Conservation (phyloP, 176 grass and related monocot species). For the Puccinellia tenuiflora region DNA sequence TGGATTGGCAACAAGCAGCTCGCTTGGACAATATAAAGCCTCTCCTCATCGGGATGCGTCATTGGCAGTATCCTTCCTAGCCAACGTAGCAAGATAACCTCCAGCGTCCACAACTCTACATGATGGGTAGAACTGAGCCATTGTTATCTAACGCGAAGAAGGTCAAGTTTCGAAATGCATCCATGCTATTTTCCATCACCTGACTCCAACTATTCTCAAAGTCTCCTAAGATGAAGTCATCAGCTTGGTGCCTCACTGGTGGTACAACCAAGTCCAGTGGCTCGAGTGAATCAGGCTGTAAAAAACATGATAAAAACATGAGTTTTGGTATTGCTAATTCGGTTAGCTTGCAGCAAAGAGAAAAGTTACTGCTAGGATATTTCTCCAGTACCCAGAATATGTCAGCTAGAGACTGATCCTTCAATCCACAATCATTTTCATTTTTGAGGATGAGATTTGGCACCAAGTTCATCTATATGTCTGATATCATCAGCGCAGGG, state of each 20-base stretch:
- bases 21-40: slow-evolving; percentile 38
- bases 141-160: slow-evolving; percentile 55
- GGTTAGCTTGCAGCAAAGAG: neutral
- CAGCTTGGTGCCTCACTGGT: slow-evolving; percentile 42
- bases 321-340: too few relatives aligned
- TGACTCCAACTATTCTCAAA: slow-evolving; percentile 71
- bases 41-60: slow-evolving; percentile 3
- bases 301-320: neutral
- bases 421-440: slow-evolving; percentile 19
- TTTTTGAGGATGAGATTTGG: slow-evolving; percentile 27
- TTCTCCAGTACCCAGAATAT: slow-evolving; percentile 73
- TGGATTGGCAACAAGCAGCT: slow-evolving; percentile 32
- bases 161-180: slow-evolving; percentile 73
- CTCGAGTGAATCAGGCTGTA: slow-evolving; percentile 88
- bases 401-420: slow-evolving; percentile 57
- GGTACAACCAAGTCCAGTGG: slow-evolving; percentile 76
- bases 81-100: slow-evolving; percentile 18
- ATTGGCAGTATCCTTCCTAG: slow-evolving; percentile 14
- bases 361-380: neutral
- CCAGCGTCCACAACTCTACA: slow-evolving; percentile 22
- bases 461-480: slow-evolving; percentile 33
- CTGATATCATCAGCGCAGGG: slow-evolving; percentile 15
- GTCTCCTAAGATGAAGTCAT: slow-evolving; percentile 66
- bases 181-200: slow-evolving; percentile 74
- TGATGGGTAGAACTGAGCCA: slow-evolving; percentile 41